Evolutionary conservation across 2,329 filamentous ascomycete genomes (phyloP).

Genomic region (Diaporthe velutina): DNA sequence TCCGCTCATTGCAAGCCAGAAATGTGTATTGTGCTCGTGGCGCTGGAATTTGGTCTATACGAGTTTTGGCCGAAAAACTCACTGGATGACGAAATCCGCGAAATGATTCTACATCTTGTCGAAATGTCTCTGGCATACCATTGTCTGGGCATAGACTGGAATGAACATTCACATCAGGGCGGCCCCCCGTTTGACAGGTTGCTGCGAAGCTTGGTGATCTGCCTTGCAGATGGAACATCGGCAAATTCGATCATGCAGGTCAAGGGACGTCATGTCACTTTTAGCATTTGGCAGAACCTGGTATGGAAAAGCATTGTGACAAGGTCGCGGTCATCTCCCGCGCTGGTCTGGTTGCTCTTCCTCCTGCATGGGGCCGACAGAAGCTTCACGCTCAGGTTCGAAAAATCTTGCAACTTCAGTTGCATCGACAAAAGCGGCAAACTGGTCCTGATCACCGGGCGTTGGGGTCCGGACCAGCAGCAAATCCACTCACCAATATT

Average conservation of each 20-base stretch:
- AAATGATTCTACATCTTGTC: neutral
- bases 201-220: constrained; percentile 1
- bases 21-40: neutral
- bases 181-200: neutral
- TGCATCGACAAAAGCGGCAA: neutral
- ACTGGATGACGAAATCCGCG: neutral
- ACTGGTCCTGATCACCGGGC: neutral
- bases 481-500: neutral
- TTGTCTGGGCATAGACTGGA: neutral
- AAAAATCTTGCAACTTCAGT: constrained; percentile 16
- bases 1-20: neutral
- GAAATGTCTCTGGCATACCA: rapidly evolving
- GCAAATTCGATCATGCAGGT: neutral
- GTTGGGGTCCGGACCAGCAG: neutral
- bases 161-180: no score
- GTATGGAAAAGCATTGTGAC: neutral
- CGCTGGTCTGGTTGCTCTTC: constrained; percentile 1
- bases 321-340: neutral
- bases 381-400: neutral
- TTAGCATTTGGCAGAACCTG: constrained; percentile 1
- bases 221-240: neutral
- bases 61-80: neutral
- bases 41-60: neutral
- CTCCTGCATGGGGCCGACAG: neutral
- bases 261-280: rapidly evolving